Evolutionary conservation across 1,139 yeast species (phyloP).

Genomic region (Taiozyma sp.): DNA sequence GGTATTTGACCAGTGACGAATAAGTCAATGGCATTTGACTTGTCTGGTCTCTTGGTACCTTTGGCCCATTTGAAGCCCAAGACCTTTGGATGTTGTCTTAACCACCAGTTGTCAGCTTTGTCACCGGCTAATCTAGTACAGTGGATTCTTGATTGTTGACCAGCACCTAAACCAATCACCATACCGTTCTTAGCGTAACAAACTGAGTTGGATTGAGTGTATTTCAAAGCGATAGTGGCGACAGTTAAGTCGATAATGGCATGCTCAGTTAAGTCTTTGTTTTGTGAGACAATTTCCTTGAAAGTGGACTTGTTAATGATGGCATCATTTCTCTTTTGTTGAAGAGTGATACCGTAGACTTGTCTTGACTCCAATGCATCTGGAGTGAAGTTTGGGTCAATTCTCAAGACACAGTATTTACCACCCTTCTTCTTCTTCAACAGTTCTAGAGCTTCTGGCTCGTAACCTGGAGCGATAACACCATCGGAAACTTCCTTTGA

Average conservation of each 20-base stretch:
- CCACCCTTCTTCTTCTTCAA: slow-evolving; percentile 93
- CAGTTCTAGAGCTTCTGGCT: slow-evolving; percentile 85
- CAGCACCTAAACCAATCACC: slow-evolving; percentile 99
- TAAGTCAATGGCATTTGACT: slow-evolving; percentile 95
- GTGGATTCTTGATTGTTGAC: slow-evolving; percentile 98
- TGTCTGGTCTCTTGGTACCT: slow-evolving; percentile 98
- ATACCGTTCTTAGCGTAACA: slow-evolving; percentile 98
- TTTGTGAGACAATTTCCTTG: slow-evolving; percentile 85
- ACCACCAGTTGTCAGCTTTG: slow-evolving; percentile 99
- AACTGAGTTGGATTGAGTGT: slow-evolving; percentile 97
- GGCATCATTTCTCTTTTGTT: slow-evolving; percentile 97
- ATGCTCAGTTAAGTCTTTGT: slow-evolving; percentile 85
- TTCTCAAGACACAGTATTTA: slow-evolving; percentile 92
- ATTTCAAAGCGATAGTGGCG: slow-evolving; percentile 94
- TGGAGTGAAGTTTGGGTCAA: slow-evolving; percentile 91
- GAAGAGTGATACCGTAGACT: slow-evolving; percentile 91
- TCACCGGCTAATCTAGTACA: slow-evolving; percentile 99
- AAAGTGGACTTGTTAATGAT: slow-evolving; percentile 84
- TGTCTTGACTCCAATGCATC: slow-evolving; percentile 82
- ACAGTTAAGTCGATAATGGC: slow-evolving; percentile 91
- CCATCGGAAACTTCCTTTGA: slow-evolving; percentile 98
- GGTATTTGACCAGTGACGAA: slow-evolving; percentile 92
- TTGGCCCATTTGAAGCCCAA: slow-evolving; percentile 94
- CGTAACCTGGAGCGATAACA: slow-evolving; percentile 96
- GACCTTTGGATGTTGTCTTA: slow-evolving; percentile 96